phyloP scores from a whole-genome alignment of 2,329 filamentous ascomycete species.

The Botrytis squamosa region DNA sequence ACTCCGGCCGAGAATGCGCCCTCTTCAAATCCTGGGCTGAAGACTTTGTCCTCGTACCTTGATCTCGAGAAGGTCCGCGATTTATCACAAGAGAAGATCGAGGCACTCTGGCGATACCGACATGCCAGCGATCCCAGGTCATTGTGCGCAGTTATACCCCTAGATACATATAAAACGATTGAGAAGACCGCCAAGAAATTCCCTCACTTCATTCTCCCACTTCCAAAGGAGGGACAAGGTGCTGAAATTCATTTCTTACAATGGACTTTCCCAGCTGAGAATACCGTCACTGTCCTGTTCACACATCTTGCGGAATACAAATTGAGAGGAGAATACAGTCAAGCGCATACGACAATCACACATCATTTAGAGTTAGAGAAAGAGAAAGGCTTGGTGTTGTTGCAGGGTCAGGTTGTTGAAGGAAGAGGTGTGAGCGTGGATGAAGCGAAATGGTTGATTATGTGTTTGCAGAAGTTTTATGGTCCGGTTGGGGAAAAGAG shows the following conservation, averaged over 20 bases:
- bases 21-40: conserved; percentile 43
- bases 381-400: conserved; percentile 75
- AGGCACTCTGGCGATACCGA: conserved; percentile 84
- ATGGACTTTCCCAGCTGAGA: conserved; percentile 81
- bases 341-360: conserved; percentile 90
- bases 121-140: conserved; percentile 71
- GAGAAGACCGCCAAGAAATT: conserved; percentile 67
- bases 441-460: conserved; percentile 84
- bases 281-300: conserved; percentile 78
- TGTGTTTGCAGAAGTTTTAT: conserved; percentile 96
- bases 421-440: conserved; percentile 73
- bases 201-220: conserved; percentile 87
- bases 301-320: conserved; percentile 94
- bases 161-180: conserved; percentile 71
- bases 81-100: conserved; percentile 78
- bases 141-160: conserved; percentile 80
- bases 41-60: conserved; percentile 66
- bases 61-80: conserved; percentile 74
- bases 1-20: conserved; percentile 27
- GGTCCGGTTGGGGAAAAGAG: conserved; percentile 57
- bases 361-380: conserved; percentile 80
- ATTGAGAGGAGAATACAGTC: conserved; percentile 80
- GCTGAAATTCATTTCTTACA: conserved; percentile 96
- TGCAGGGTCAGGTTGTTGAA: conserved; percentile 78
- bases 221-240: conserved; percentile 66